Percentiles rank a stretch among this genome's conserved stretches.
Evolutionary conservation across 768 basidiomycete genomes (phyloP).

Genomic region (Pulveroboletus sp.): DNA sequence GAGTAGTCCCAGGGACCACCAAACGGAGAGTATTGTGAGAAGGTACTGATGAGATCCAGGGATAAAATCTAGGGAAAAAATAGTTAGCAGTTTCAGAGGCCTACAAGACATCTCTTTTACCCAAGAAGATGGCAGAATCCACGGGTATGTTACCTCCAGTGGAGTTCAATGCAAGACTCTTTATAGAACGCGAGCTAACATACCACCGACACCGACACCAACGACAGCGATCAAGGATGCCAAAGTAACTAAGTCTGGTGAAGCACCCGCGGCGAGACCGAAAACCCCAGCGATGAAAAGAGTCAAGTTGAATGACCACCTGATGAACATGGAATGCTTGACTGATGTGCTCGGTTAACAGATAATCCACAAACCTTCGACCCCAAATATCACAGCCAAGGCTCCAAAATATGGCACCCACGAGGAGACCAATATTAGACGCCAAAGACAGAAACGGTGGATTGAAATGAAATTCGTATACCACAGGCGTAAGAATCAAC

Average conservation of each 20-base stretch:
- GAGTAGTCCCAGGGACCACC: slow-evolving; percentile 59
- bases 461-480: slow-evolving; percentile 47
- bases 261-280: slow-evolving; percentile 47
- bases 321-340: slow-evolving; percentile 2
- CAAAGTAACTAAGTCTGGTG: slow-evolving; percentile 46
- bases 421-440: slow-evolving; percentile 50
- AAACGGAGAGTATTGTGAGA: slow-evolving; percentile 54
- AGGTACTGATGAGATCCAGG: slow-evolving; percentile 57
- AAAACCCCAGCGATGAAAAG: slow-evolving; percentile 53
- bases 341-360: not conserved
- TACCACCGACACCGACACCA: slow-evolving; percentile 49
- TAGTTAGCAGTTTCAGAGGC: not conserved
- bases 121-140: slow-evolving; percentile 50
- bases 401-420: slow-evolving; percentile 49
- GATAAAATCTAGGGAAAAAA: slow-evolving; percentile 39
- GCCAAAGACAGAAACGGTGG: slow-evolving; percentile 51
- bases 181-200: not conserved
- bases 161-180: not conserved
- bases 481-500: slow-evolving; percentile 45
- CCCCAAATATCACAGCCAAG: slow-evolving; percentile 53
- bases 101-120: slow-evolving; percentile 19
- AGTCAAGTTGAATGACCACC: slow-evolving; percentile 55
- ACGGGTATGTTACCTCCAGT: slow-evolving; percentile 51
- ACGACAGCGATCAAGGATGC: slow-evolving; percentile 45
- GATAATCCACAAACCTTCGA: slow-evolving; percentile 31